phyloP scores from a whole-genome alignment of 2,329 filamentous ascomycete species.

The Pseudogymnoascus sp. region DNA sequence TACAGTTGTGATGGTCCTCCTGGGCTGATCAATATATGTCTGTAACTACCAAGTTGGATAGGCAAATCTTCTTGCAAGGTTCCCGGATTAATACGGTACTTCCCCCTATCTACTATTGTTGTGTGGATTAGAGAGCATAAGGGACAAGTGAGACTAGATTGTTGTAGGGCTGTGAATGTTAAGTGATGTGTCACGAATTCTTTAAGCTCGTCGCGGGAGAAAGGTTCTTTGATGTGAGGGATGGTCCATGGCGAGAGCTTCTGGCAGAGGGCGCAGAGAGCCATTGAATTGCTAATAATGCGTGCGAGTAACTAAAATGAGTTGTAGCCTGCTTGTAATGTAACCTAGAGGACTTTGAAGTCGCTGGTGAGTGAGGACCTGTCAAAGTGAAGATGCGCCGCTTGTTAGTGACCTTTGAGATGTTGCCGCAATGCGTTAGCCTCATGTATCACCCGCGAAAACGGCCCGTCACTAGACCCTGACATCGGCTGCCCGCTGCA shows the following conservation, averaged over 20 bases:
- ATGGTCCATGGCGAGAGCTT: background rate
- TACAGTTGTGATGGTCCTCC: background rate
- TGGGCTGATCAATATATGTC: background rate
- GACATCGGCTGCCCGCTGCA: no score
- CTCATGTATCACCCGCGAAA: no score
- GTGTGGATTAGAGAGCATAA: background rate
- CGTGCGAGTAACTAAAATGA: background rate
- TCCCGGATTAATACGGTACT: background rate
- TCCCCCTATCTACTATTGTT: background rate
- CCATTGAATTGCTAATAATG: background rate
- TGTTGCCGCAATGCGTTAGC: background rate
- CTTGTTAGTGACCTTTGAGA: background rate
- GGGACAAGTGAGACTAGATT: background rate
- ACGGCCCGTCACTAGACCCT: no score
- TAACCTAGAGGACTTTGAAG: background rate
- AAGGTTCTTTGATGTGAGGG: background rate
- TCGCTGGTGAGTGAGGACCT: background rate
- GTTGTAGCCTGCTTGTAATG: background rate
- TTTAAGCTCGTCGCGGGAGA: background rate
- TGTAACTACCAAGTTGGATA: background rate
- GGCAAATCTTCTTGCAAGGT: background rate
- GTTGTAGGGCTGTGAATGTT: background rate
- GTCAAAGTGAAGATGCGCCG: background rate
- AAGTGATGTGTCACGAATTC: background rate
- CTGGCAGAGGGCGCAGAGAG: background rate